Evolutionary conservation across 345 rosid species (phyloP).

Genomic region (sweet orange (Citrus sinensis)): DVS_A1.0 CM039167.1:11375001-11375500

Average conservation of each 20-base stretch:
- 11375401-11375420: too few species aligned
- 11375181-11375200: background rate
- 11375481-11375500: too few species aligned
- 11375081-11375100: conserved; percentile 22
- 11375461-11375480: too few species aligned
- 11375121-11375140: too few species aligned
- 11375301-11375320: background rate
- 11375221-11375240: background rate
- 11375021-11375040: conserved; percentile 62
- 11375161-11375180: background rate
- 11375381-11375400: too few species aligned
- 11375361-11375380: too few species aligned
- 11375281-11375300: background rate
- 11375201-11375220: background rate
- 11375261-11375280: background rate
- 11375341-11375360: background rate
- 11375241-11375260: background rate
- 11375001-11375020: conserved; percentile 53
- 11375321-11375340: background rate
- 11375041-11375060: background rate
- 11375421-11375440: too few species aligned
- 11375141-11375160: background rate
- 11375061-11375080: conserved; percentile 20
- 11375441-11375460: too few species aligned
- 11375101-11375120: background rate